These are phyloP conservation scores for Prunus dulcis DNA, from an alignment of 306 rosid species.

Conservation along the genomic window DNA sequence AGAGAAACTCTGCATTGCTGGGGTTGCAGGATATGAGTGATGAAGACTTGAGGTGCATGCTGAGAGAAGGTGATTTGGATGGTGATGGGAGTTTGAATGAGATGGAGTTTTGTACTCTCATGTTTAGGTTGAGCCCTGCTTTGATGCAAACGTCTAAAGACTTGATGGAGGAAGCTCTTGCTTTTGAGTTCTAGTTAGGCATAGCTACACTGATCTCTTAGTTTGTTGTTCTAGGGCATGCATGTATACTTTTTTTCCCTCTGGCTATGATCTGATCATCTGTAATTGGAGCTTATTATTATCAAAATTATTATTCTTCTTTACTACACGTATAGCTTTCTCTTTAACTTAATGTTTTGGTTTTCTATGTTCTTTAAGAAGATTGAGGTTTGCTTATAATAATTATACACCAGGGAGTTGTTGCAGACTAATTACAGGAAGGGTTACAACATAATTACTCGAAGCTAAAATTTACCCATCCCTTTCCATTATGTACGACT, in stretches of 20 bases:
- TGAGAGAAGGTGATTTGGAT: slow-evolving; percentile 79
- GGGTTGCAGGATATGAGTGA: slow-evolving; percentile 70
- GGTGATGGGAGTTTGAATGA: slow-evolving; percentile 71
- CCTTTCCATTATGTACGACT: too few relatives aligned
- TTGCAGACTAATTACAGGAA: too few relatives aligned
- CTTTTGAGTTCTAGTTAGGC: neutral
- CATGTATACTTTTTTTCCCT: neutral
- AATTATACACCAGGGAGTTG: too few relatives aligned
- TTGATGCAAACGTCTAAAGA: slow-evolving; percentile 59
- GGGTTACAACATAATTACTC: too few relatives aligned
- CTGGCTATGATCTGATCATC: neutral
- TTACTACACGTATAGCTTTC: neutral
- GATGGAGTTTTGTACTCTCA: slow-evolving; percentile 82
- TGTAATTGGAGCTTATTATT: neutral
- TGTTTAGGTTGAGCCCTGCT: slow-evolving; percentile 81
- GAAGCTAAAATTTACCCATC: too few relatives aligned
- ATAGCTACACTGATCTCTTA: neutral
- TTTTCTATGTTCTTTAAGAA: too few relatives aligned
- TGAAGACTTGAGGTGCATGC: slow-evolving; percentile 67
- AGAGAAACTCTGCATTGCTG: slow-evolving; percentile 62
- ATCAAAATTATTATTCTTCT: neutral
- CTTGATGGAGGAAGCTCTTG: slow-evolving; percentile 47
- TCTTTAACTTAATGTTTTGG: too few relatives aligned
- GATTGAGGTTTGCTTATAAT: too few relatives aligned
- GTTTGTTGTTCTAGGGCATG: neutral